Percentiles rank a stretch among this genome's conserved stretches.
Conservation (phyloP, 2,329 filamentous ascomycete species). For the Fusarium palustre region DNA sequence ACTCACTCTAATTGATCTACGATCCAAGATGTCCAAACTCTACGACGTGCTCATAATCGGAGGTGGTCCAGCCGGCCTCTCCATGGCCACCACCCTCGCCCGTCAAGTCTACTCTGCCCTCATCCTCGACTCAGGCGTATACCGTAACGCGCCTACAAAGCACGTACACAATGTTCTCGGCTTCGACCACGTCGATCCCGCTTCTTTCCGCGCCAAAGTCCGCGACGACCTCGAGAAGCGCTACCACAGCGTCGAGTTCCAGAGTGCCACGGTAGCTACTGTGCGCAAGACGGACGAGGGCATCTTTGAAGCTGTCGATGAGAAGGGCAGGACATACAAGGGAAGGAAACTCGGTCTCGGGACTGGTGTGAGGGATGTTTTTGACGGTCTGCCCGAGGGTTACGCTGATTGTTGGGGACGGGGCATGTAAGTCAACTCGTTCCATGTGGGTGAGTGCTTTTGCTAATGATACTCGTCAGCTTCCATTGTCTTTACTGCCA, state of each 20-base stretch:
- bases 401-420: conserved; percentile 67
- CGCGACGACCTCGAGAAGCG: conserved; percentile 51
- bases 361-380: conserved; percentile 63
- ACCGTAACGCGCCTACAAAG: conserved; percentile 61
- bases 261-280: conserved; percentile 44
- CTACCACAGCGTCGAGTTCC: conserved; percentile 53
- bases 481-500: conserved; percentile 72
- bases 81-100: conserved; percentile 59
- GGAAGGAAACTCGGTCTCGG: conserved; percentile 68
- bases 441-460: background rate
- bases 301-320: conserved; percentile 56
- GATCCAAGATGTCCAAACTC: conserved; percentile 36
- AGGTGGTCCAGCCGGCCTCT: conserved; percentile 64
- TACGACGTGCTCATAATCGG: conserved; percentile 66
- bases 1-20: background rate
- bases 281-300: conserved; percentile 48
- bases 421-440: conserved; percentile 56
- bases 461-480: conserved; percentile 35
- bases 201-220: conserved; percentile 51
- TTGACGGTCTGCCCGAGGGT: conserved; percentile 62
- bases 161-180: conserved; percentile 62
- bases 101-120: conserved; percentile 61
- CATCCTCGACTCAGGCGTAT: conserved; percentile 63
- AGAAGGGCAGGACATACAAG: conserved; percentile 55
- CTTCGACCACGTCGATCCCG: conserved; percentile 55